Conservation (phyloP, 2,329 filamentous ascomycete genomes). For the Botrytis galanthina region DNA sequence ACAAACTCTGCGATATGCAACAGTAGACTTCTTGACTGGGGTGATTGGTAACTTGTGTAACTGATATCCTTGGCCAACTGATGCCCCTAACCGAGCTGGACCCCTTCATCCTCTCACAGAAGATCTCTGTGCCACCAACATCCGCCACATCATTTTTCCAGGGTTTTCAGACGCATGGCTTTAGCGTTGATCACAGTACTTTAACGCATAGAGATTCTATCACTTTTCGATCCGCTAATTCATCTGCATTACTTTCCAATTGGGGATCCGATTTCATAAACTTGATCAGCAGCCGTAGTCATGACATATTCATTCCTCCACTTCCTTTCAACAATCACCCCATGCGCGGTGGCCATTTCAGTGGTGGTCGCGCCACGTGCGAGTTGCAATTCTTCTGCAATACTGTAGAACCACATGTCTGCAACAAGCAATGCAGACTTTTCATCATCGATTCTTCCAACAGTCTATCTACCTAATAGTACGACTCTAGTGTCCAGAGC, state of each 20-base stretch:
- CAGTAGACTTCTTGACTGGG: background rate
- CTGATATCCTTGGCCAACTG: background rate
- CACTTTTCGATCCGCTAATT: background rate
- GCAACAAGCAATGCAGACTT: background rate
- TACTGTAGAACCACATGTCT: background rate
- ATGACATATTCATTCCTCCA: background rate
- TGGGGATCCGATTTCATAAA: background rate
- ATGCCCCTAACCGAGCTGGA: background rate
- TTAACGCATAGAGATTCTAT: background rate
- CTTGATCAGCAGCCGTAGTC: too few species aligned
- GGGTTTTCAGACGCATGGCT: background rate
- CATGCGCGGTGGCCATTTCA: background rate
- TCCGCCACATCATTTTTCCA: background rate
- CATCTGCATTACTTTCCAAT: background rate
- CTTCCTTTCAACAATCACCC: background rate
- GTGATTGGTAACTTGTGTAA: constrained; percentile 1
- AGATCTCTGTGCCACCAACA: background rate
- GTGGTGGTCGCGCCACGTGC: background rate
- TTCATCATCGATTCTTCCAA: background rate
- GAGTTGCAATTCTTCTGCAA: background rate
- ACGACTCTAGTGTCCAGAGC: background rate
- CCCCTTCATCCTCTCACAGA: background rate
- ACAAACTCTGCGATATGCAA: constrained; percentile 2
- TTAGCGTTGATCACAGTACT: background rate
- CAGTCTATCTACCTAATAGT: too few species aligned